Percentiles rank a stretch among this genome's conserved stretches.
phyloP scores from a whole-genome alignment of 345 rosid genomes.

The Dimocarpus longan region DNA sequence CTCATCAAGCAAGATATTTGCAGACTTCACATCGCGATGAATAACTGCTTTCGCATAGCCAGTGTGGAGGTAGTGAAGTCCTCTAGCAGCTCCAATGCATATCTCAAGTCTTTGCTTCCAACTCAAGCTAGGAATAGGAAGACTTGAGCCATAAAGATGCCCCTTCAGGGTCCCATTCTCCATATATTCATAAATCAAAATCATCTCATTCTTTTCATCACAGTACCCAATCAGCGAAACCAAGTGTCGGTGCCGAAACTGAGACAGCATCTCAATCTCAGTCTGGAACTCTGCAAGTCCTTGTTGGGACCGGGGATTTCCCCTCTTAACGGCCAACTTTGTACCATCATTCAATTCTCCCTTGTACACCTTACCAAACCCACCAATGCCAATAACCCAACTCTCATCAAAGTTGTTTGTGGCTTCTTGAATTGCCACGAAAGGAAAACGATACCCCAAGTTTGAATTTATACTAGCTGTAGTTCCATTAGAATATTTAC shows the following conservation, averaged over 20 bases:
- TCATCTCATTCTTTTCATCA: slow-evolving; percentile 76
- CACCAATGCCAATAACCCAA: slow-evolving; percentile 71
- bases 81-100: slow-evolving; percentile 73
- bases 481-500: slow-evolving; percentile 64
- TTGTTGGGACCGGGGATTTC: slow-evolving; percentile 71
- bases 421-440: slow-evolving; percentile 62
- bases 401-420: slow-evolving; percentile 74
- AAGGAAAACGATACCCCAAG: slow-evolving; percentile 52
- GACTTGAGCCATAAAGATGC: slow-evolving; percentile 63
- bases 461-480: slow-evolving; percentile 44
- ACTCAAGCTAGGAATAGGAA: slow-evolving; percentile 58
- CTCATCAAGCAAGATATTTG: slow-evolving; percentile 71
- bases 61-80: slow-evolving; percentile 74
- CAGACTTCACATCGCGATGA: slow-evolving; percentile 80
- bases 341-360: slow-evolving; percentile 64
- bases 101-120: slow-evolving; percentile 74
- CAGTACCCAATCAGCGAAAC: slow-evolving; percentile 91
- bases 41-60: slow-evolving; percentile 72
- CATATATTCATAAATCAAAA: slow-evolving; percentile 76
- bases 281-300: slow-evolving; percentile 79
- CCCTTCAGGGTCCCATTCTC: slow-evolving; percentile 75
- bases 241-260: slow-evolving; percentile 76
- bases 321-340: slow-evolving; percentile 76
- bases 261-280: slow-evolving; percentile 81
- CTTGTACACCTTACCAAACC: slow-evolving; percentile 80